phyloP scores from a whole-genome alignment of 1,284 basidiomycete species.

The Puccinia horiana region DNA sequence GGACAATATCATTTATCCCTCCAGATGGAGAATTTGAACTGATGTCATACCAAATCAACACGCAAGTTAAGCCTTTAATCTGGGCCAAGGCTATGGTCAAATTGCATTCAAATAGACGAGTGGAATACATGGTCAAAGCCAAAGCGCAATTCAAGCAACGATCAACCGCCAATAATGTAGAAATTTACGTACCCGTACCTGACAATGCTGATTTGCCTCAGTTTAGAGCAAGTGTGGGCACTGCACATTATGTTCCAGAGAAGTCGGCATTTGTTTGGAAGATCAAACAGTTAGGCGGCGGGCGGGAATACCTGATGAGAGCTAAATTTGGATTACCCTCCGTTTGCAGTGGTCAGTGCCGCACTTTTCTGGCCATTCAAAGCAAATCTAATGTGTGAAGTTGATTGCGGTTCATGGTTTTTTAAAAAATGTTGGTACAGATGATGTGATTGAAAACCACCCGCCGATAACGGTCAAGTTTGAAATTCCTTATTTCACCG shows the following conservation, averaged over 20 bases:
- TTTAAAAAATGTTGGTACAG: no score
- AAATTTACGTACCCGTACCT: slow-evolving; percentile 95
- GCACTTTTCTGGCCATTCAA: background rate
- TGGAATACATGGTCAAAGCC: slow-evolving; percentile 98
- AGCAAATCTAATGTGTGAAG: background rate
- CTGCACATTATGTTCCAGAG: slow-evolving; percentile 90
- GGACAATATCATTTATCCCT: slow-evolving; percentile 98
- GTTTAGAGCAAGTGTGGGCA: slow-evolving; percentile 76
- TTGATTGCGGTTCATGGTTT: background rate
- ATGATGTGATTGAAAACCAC: slow-evolving; percentile 82
- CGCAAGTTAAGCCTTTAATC: slow-evolving; percentile 93
- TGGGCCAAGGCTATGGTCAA: slow-evolving; percentile 98
- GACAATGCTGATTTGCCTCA: slow-evolving; percentile 98
- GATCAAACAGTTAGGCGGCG: slow-evolving; percentile 91
- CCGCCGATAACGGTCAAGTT: slow-evolving; percentile 95
- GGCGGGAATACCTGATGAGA: slow-evolving; percentile 89
- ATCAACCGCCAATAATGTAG: slow-evolving; percentile 96
- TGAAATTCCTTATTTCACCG: slow-evolving; percentile 95
- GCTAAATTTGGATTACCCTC: slow-evolving; percentile 92
- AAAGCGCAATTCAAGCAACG: slow-evolving; percentile 97
- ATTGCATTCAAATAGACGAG: slow-evolving; percentile 84
- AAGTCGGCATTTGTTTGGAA: slow-evolving; percentile 97
- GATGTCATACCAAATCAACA: slow-evolving; percentile 94
- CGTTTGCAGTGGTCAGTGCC: slow-evolving; percentile 73
- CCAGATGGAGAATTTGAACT: slow-evolving; percentile 98